A percentile compares a stretch with the other conserved stretches of the same genome.
Evolutionary conservation across 345 rosid species (phyloP).

Genomic region (Moricandia moricandioides): DNA sequence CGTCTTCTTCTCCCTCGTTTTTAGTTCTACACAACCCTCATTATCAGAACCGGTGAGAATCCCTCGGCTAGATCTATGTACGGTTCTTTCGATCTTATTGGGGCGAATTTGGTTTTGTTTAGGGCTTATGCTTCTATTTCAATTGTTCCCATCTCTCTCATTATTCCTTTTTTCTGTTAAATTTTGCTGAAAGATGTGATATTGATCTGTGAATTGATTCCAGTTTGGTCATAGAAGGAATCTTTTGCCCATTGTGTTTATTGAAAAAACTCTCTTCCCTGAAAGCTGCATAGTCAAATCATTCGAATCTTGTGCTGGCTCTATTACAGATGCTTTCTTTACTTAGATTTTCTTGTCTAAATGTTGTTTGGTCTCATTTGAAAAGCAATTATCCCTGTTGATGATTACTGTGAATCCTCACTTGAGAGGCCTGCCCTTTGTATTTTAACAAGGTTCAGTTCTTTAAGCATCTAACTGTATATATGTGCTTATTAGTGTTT

Average conservation of each 20-base stretch:
- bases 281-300: neutral
- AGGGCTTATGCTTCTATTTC: conserved; percentile 2
- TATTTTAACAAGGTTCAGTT: neutral
- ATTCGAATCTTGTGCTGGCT: too few relatives aligned
- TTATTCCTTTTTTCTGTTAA: neutral
- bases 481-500: neutral
- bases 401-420: neutral
- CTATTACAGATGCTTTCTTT: neutral
- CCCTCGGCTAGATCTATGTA: conserved; percentile 20
- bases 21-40: conserved; percentile 39
- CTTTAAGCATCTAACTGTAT: neutral
- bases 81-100: neutral
- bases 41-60: conserved; percentile 39
- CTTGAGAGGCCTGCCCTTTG: neutral
- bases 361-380: neutral
- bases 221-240: neutral
- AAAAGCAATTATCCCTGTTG: neutral
- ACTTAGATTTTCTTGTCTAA: neutral
- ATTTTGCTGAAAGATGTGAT: neutral
- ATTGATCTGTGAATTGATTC: conserved; percentile 2
- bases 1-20: conserved; percentile 15
- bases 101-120: neutral
- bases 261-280: neutral
- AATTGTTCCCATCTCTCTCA: neutral
- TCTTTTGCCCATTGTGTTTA: neutral